These are phyloP conservation scores for Puccinellia tenuiflora DNA, from an alignment of 176 grass and related monocot genomes.

Conservation along the genomic window DNA sequence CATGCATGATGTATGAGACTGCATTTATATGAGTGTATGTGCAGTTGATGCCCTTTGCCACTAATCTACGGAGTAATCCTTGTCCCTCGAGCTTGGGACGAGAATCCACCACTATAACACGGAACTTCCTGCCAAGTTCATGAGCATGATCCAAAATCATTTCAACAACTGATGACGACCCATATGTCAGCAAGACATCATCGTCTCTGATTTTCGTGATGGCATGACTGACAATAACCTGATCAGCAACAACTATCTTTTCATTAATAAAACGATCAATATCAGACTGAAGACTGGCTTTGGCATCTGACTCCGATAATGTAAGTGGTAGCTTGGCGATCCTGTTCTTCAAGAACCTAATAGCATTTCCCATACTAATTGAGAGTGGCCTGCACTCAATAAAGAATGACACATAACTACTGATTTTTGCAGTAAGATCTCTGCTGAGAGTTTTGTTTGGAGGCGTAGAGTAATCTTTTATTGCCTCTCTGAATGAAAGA, in stretches of 20 bases:
- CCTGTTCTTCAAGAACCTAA: constrained; percentile 80
- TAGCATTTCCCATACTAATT: constrained; percentile 91
- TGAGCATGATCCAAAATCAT: constrained; percentile 80
- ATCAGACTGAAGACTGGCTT: constrained; percentile 79
- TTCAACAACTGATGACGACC: constrained; percentile 86
- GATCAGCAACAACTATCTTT: constrained; percentile 85
- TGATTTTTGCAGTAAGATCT: constrained; percentile 77
- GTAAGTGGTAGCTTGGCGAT: constrained; percentile 69
- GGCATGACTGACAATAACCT: constrained; percentile 80
- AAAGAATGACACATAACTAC: constrained; percentile 86
- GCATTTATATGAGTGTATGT: constrained; percentile 91
- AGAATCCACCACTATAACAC: constrained; percentile 85
- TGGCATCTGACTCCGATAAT: constrained; percentile 70
- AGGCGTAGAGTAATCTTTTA: constrained; percentile 80
- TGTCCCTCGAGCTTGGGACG: constrained; percentile 90
- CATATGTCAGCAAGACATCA: constrained; percentile 86
- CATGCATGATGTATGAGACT: constrained; percentile 92
- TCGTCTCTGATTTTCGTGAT: constrained; percentile 83
- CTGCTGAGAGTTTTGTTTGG: constrained; percentile 73
- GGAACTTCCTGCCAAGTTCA: constrained; percentile 72
- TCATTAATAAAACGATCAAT: constrained; percentile 89
- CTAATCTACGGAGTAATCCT: constrained; percentile 56
- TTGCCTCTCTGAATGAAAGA: constrained; percentile 75
- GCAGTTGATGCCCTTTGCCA: constrained; percentile 78
- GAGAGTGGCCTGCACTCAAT: constrained; percentile 90